phyloP scores from a whole-genome alignment of 2,329 filamentous ascomycete genomes.

The Fusarium redolens region DNA sequence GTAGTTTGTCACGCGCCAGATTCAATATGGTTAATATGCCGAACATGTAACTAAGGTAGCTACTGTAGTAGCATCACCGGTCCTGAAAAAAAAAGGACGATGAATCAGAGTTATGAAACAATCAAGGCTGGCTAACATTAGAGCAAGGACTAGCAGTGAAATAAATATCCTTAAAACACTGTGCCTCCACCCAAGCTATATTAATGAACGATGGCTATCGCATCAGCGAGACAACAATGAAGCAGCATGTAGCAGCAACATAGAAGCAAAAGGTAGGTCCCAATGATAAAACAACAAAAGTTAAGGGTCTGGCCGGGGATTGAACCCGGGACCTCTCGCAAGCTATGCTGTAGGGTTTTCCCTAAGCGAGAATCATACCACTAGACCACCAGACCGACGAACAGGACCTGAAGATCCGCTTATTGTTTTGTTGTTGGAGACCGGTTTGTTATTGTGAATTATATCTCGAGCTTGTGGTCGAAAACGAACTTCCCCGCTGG shows the following conservation, averaged over 20 bases:
- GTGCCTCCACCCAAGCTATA: no score
- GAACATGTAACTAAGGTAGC: neutral
- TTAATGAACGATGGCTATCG: neutral
- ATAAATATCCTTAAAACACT: no score
- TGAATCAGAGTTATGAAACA: no score
- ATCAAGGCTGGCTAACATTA: no score
- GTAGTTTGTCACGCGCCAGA: neutral
- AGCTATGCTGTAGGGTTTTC: conserved; percentile 54
- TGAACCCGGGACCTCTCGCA: conserved; percentile 61
- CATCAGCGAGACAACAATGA: neutral
- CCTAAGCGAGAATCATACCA: conserved; percentile 80
- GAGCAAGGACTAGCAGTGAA: no score
- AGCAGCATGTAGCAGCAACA: no score
- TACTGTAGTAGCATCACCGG: neutral
- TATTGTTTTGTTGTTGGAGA: conserved; percentile 19
- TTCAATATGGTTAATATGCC: neutral
- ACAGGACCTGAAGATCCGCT: conserved; percentile 11
- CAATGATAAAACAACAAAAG: conserved; percentile 36
- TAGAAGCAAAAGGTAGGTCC: no score
- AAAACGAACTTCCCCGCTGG: neutral
- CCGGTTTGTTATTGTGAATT: accelerated
- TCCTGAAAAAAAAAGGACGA: neutral
- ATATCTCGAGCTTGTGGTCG: neutral
- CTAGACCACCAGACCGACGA: conserved; percentile 66
- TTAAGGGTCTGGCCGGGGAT: conserved; percentile 57